These are phyloP conservation scores for Dentipellis sp. DNA, from an alignment of 768 basidiomycete species.

Conservation along the genomic window DNA sequence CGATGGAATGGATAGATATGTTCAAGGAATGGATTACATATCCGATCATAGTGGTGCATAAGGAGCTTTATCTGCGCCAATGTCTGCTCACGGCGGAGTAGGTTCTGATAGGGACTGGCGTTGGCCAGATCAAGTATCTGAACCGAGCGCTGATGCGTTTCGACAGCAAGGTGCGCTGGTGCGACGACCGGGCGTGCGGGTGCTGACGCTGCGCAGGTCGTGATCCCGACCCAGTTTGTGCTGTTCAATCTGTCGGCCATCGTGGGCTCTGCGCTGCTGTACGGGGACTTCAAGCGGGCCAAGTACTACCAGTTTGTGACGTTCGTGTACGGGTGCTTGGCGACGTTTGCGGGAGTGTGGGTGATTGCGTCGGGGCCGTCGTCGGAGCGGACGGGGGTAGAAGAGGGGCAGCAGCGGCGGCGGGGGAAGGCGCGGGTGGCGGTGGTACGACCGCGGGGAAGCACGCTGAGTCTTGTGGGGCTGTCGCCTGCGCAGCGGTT, in stretches of 20 bases:
- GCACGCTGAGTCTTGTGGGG: constrained; percentile 52
- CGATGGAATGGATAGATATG: constrained; percentile 65
- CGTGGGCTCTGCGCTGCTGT: constrained; percentile 86
- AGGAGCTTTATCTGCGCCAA: background rate
- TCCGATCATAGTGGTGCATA: constrained; percentile 60
- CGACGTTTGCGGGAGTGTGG: constrained; percentile 88
- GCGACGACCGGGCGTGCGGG: background rate
- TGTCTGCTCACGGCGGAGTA: constrained; percentile 18
- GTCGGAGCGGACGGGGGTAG: constrained; percentile 20
- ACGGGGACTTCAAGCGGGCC: constrained; percentile 83
- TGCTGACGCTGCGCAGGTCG: constrained; percentile 39
- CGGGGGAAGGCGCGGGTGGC: constrained; percentile 31
- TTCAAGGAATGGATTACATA: constrained; percentile 80
- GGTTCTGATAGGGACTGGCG: constrained; percentile 64
- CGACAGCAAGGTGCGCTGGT: constrained; percentile 66
- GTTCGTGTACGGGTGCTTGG: constrained; percentile 78
- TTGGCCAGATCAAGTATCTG: constrained; percentile 79
- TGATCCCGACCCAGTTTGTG: constrained; percentile 93
- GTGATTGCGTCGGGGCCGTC: constrained; percentile 65
- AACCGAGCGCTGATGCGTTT: constrained; percentile 88
- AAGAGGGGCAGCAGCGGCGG: constrained; percentile 21
- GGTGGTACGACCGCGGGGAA: constrained; percentile 41
- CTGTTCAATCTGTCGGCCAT: constrained; percentile 92
- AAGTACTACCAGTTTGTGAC: constrained; percentile 76
- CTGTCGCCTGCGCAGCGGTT: constrained; percentile 71